Base-by-base conservation (phyloP, 2,329 filamentous ascomycete species). In the Metarhizium anisopliae region DNA sequence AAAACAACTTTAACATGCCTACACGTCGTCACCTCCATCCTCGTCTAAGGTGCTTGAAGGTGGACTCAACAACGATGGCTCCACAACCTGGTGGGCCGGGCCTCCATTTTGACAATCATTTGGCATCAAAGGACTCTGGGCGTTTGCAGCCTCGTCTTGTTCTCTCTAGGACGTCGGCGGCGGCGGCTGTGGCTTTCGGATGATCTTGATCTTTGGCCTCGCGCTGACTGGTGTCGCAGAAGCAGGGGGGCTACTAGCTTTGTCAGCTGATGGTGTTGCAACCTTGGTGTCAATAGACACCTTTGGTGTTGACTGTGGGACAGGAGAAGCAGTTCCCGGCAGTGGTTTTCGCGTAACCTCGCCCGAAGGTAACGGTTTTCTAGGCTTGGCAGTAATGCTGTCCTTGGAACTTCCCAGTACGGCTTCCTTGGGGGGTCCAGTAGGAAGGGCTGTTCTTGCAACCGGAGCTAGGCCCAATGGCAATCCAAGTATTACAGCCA, bases 201-300 rank as follows among this genome's bases (percentile, higher is more conserved):
- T 66, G 47, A 72, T 67, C 50, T 72, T 72, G 29, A 72, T 72
- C 59, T 72, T 72, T 2, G 68, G 66, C 30, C 68, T 61, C 25
- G 63, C 63, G 50, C 59, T 60, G 18, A 59, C 57, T 2, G 67
- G 66, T 5, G 64, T 65, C 6, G 56, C 58, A 11, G 61, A 56
- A 18, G 45, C 14, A 3, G 61, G 57, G n/a, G 64, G 62, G 53
- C 61, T 66, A 20, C 59, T 58, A 25, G 61, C 57, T 50, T 65
- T 68, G 8, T 61, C 58, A 13, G 60, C 59, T 2, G 64, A 58
- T 3, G 61, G 61, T 5, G 63, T 58, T 32, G 50, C 58, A 3
- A 60, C 59, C 40, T 62, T 58, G 2, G 59, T 53, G 50, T 63
- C 66, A 40, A 65, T 55, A 0, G 64, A 64, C 8, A 64, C 54